Base-by-base conservation (phyloP, 2,329 filamentous ascomycete genomes). In the Fusarium sulawesiense region DNA sequence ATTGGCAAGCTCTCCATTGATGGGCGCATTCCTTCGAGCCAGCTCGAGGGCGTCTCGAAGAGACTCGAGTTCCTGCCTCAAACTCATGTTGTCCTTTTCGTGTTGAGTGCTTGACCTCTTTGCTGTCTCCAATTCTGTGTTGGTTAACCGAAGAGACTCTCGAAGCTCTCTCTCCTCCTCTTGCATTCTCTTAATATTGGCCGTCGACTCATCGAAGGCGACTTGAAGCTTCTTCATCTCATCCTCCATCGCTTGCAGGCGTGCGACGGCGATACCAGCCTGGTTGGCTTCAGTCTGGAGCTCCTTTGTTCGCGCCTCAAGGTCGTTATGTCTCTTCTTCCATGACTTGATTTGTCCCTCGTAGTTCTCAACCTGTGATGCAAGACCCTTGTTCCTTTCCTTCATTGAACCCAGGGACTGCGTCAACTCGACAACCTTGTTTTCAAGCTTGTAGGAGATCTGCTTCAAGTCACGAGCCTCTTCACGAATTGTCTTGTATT, bases 371-470 rank as follows among this genome's bases (percentile, higher is more conserved):
- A 99, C 91, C 80, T 98, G 94, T 37, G 88, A 91, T 74, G 92
- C 86, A 66, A 99, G 87, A 62, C 88, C 88, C 85, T 97, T 98
- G 88, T 99, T 99, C 83, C 97, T 93, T 68, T 91, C 89, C 84
- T 97, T 97, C 87, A 97, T 92, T 12, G 93, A 91, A 72, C 96
- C 94, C 75, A 99, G 83, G 51, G 92, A 93, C 80, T 99, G 96
- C 2, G 96, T 99, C 76, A 99, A 88, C 83, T 99, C 96, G 68
- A 99, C 93, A 68, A 99, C 96, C 89, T 99, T 99, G 87, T 99
- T 98, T 81, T 99, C 96, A 75, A 99, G 85, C 85, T 97, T 98
- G 86, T 99, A 99, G 4, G 96, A 98, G 74, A 99, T 99, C 82
- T 98, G 95, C 86, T 98, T 98, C 80, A 99, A 88, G 84, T 99